Evolutionary conservation across 768 basidiomycete genomes (phyloP), one percentile per base, ranked within the genome.

Genomic region (Mycena pura): DNA sequence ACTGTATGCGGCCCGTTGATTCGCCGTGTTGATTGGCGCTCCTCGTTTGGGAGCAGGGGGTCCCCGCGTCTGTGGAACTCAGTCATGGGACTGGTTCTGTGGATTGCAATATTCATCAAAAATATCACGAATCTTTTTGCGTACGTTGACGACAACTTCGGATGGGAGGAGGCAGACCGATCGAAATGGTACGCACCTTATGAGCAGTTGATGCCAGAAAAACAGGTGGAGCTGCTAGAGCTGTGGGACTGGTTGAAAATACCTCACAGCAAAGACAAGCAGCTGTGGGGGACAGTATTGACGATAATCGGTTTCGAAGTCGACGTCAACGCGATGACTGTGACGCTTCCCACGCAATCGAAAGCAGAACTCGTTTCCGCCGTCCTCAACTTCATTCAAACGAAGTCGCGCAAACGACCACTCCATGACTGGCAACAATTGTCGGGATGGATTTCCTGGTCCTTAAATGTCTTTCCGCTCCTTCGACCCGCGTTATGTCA

Each of bases 211-310:
- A 49, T 73, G 3, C 80, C 79, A 0, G 2, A 21, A 0, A 68
- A 69, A 0, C 82, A 83, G 61, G 71, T 60, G 0, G n/a, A 28
- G 0, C 68, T 82, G 0, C 70, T 83, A 0, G 21, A 22, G 0
- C 73, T 82, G 0, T 81, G 76, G 76, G 81, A 83, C 59, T 44
- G 69, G 0, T 47, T 82, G 0, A 72, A 77, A 0, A 61, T 81
- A 0, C 82, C 80, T 0, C 80, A 82, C 60, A 71, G 76, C 10
- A 32, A 70, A 3, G 21, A 50, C 3, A 84, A 84, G 61, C 82
- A 85, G 47, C 7, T 78, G 0, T 73, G n/a, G n/a, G n/a, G n/a
- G n/a, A n/a, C n/a, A n/a, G n/a, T n/a, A n/a, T n/a, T n/a, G n/a
- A n/a, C n/a, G n/a, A n/a, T n/a, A n/a, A n/a, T 19, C 21, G 78